Evolutionary conservation across 805 yeast species (phyloP).

Genomic region (Nakazawaea anatomiae): DNA sequence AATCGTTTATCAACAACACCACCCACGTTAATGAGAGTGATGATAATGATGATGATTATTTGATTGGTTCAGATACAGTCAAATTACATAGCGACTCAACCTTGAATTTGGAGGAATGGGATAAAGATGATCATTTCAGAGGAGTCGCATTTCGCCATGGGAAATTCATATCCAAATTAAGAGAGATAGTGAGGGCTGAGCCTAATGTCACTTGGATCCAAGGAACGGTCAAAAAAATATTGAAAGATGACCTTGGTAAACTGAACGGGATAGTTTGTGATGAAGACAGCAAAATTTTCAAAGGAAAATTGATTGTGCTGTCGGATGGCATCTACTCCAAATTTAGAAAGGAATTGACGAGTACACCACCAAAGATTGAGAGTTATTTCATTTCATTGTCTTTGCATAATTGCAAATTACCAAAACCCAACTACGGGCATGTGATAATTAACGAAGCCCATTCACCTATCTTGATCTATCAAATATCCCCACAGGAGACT

Average conservation of each 20-base stretch:
- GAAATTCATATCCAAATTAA: slow-evolving; percentile 69
- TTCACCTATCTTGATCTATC: slow-evolving; percentile 86
- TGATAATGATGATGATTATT: slow-evolving; percentile 48
- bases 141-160: slow-evolving; percentile 97
- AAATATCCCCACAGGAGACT: slow-evolving; percentile 76
- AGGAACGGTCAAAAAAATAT: slow-evolving; percentile 72
- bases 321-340: slow-evolving; percentile 95
- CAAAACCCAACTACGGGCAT: slow-evolving; percentile 77
- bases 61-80: slow-evolving; percentile 2
- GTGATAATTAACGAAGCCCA: slow-evolving; percentile 74
- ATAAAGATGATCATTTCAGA: slow-evolving; percentile 45
- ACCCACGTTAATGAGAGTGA: neutral
- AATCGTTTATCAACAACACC: slow-evolving; percentile 45
- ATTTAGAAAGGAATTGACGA: slow-evolving; percentile 69
- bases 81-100: slow-evolving; percentile 40
- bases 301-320: slow-evolving; percentile 62
- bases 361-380: slow-evolving; percentile 54
- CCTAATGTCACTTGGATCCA: slow-evolving; percentile 72
- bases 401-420: slow-evolving; percentile 68
- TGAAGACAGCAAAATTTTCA: slow-evolving; percentile 34
- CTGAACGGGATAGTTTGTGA: slow-evolving; percentile 72
- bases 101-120: slow-evolving; percentile 47
- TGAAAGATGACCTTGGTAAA: slow-evolving; percentile 43
- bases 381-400: slow-evolving; percentile 87
- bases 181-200: slow-evolving; percentile 63